Percentiles rank a stretch among this genome's conserved stretches.
Evolutionary conservation across 2,329 filamentous ascomycete genomes (phyloP).

Genomic region (Camillea tinctor): DNA sequence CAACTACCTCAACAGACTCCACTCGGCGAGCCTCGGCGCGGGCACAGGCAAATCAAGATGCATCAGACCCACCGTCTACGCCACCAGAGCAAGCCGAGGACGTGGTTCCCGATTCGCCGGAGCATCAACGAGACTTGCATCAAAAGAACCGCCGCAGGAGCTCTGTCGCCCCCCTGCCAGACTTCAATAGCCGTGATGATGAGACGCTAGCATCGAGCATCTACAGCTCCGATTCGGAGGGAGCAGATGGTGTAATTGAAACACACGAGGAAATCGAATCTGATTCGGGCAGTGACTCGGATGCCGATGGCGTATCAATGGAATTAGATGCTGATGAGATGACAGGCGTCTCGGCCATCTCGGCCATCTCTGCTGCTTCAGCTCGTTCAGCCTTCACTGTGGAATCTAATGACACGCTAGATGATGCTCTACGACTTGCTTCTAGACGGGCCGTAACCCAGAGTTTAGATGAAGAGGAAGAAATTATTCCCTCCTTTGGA

Average conservation of each 20-base stretch:
- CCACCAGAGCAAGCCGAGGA: slow-evolving; percentile 61
- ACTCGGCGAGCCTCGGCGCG: slow-evolving; percentile 66
- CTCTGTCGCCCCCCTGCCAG: slow-evolving; percentile 64
- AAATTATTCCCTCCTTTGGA: slow-evolving; percentile 73
- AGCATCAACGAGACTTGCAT: slow-evolving; percentile 63
- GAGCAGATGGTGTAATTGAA: slow-evolving; percentile 54
- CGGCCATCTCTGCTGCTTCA: slow-evolving; percentile 60
- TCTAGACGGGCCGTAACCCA: slow-evolving; percentile 73
- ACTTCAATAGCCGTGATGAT: slow-evolving; percentile 65
- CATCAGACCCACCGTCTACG: slow-evolving; percentile 60
- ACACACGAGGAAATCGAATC: slow-evolving; percentile 51
- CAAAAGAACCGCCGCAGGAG: slow-evolving; percentile 62
- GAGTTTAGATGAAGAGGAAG: slow-evolving; percentile 63
- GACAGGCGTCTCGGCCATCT: slow-evolving; percentile 66
- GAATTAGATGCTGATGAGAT: slow-evolving; percentile 78
- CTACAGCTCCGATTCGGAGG: slow-evolving; percentile 66
- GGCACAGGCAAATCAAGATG: slow-evolving; percentile 24
- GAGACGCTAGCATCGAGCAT: slow-evolving; percentile 74
- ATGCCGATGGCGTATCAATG: slow-evolving; percentile 74
- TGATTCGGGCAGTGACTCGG: slow-evolving; percentile 49
- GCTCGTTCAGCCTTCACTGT: slow-evolving; percentile 51
- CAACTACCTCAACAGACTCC: slow-evolving; percentile 75
- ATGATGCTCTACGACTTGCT: slow-evolving; percentile 75
- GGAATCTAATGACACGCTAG: slow-evolving; percentile 70
- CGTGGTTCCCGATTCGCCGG: slow-evolving; percentile 57